phyloP scores from a whole-genome alignment of 2,329 filamentous ascomycete genomes.

The Diatrype stigma region DNA sequence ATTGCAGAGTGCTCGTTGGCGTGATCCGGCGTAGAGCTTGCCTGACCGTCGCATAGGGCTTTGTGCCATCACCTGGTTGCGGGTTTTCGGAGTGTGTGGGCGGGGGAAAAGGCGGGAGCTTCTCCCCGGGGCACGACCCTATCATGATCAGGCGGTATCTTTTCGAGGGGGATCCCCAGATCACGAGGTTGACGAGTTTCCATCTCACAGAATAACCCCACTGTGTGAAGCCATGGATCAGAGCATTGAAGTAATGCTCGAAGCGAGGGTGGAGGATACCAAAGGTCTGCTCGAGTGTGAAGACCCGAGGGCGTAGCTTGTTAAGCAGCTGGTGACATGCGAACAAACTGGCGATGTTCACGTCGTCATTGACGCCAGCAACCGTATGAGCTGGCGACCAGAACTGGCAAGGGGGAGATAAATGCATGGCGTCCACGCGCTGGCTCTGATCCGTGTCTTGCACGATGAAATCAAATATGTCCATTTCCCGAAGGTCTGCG shows the following conservation, averaged over 20 bases:
- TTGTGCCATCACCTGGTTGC: conserved; percentile 23
- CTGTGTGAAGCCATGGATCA: conserved; percentile 62
- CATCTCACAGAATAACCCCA: conserved; percentile 67
- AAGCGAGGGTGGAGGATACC: conserved; percentile 57
- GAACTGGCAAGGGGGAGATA: conserved; percentile 74
- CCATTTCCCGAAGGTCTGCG: conserved; percentile 42
- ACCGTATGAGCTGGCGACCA: conserved; percentile 70
- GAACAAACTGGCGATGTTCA: conserved; percentile 59
- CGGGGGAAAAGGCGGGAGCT: conserved; percentile 60
- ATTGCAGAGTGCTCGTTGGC: background rate
- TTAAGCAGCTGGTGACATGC: conserved; percentile 52
- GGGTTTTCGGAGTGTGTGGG: conserved; percentile 51
- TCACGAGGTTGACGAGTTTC: conserved; percentile 51
- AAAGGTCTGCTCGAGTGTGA: conserved; percentile 76
- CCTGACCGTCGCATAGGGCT: conserved; percentile 40
- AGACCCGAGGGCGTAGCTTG: conserved; percentile 58
- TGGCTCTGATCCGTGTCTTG: conserved; percentile 22
- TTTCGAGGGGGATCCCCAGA: conserved; percentile 48
- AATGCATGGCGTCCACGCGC: conserved; percentile 64
- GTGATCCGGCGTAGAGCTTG: conserved; percentile 36
- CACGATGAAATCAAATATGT: conserved; percentile 47
- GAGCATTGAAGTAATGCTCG: conserved; percentile 49
- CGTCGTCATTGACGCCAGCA: conserved; percentile 55
- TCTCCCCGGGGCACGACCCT: conserved; percentile 64
- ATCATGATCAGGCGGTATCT: conserved; percentile 53